Evolutionary conservation across 1,284 basidiomycete species (phyloP), one percentile per base, ranked within the genome.

Genomic region (Apiotrichum sp.): DNA sequence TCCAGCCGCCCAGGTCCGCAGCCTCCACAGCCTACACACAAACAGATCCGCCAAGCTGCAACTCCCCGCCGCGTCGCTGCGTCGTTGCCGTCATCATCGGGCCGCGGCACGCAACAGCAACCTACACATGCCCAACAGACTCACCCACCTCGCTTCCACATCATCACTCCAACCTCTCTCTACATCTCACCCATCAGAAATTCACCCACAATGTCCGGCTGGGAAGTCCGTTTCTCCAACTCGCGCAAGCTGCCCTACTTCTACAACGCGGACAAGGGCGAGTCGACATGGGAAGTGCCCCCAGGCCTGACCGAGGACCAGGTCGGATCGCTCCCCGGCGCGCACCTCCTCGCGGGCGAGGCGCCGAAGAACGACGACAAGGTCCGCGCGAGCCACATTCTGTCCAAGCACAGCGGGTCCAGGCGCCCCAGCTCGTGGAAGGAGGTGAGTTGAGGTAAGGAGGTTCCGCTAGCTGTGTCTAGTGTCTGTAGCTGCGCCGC

Each of bases 351-450:
- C 56, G 46, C 49, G 9, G 60, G 49, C 36, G 43, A 52, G 39
- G 46, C 53, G 45, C 31, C 51, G 2, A 4, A 10, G 31, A 33
- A 45, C 22, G 55, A 56, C 33, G 68, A 52, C 13, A 82, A 89
- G 75, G 90, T 97, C 36, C 84, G 92, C 56, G 95, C 93, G 10
- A 93, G 90, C 71, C 96, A 99, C 78, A 79, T 99, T 61, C 79
- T 99, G 53, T 86, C 97, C 65, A 99, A 99, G 79, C 93, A 98
- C 76, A 78, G 78, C 32, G 89, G 83, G 11, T 93, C 89, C 71
- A 80, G 96, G 57, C 80, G 93, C 51, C 90, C 96, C 5, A 84
- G 87, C 53, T 90, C 87, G 70, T 96, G 93, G 92, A 90, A 90
- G 74, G 86, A 92, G 80, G 91, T 90, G 64, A 63, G 87, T 78